A percentile compares a stretch with the other conserved stretches of the same genome.
phyloP scores from a whole-genome alignment of 2,329 filamentous ascomycete genomes.

The Thyridium curvatum region DNA sequence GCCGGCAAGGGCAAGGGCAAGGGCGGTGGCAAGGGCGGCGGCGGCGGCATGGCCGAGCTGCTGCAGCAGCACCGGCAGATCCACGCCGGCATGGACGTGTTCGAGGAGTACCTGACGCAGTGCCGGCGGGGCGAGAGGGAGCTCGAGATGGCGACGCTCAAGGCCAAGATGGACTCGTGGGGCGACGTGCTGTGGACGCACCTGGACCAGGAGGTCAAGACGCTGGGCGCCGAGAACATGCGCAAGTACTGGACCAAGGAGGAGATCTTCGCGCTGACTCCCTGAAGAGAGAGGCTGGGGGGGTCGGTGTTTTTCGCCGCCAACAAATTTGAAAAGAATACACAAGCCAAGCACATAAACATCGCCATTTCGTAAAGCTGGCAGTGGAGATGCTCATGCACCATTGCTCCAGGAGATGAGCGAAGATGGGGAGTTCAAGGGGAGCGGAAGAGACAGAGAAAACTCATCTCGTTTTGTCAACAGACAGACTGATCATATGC shows the following conservation, averaged over 20 bases:
- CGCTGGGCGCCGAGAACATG: slow-evolving; percentile 83
- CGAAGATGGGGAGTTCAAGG: too few relatives aligned
- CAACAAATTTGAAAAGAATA: too few relatives aligned
- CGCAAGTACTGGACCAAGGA: slow-evolving; percentile 70
- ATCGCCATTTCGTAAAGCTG: too few relatives aligned
- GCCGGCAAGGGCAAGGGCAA: slow-evolving; percentile 11
- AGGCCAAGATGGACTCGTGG: slow-evolving; percentile 70
- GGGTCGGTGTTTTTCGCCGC: neutral
- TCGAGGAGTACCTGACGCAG: slow-evolving; percentile 58
- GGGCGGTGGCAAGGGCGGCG: slow-evolving; percentile 12
- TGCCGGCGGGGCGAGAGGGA: slow-evolving; percentile 59
- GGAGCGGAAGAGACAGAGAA: too few relatives aligned
- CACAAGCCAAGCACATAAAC: too few relatives aligned
- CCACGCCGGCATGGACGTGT: slow-evolving; percentile 64
- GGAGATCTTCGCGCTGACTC: slow-evolving; percentile 66
- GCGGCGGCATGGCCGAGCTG: slow-evolving; percentile 50
- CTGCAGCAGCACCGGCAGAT: slow-evolving; percentile 73
- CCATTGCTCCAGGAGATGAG: too few relatives aligned
- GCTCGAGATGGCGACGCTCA: slow-evolving; percentile 52
- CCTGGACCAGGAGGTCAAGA: slow-evolving; percentile 75
- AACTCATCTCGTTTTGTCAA: too few relatives aligned
- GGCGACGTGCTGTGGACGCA: slow-evolving; percentile 74
- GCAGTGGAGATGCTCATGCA: too few relatives aligned
- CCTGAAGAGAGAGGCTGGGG: slow-evolving; percentile 34
- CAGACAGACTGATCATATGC: too few relatives aligned